A percentile compares a stretch with the other conserved stretches of the same genome.
Conservation (phyloP, 257 asterid species). For the Lantana camara region DNA sequence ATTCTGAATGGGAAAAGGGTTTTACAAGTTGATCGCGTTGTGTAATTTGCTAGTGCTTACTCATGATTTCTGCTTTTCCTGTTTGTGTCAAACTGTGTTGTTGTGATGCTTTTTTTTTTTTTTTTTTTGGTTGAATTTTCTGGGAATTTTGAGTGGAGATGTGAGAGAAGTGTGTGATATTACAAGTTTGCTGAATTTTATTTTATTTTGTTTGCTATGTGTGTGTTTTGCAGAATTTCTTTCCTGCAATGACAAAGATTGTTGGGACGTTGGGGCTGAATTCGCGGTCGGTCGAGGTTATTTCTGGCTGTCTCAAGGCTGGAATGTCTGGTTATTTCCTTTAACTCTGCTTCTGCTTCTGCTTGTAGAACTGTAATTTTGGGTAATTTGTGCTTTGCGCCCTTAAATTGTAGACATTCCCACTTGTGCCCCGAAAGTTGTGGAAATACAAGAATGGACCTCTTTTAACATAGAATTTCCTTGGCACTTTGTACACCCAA, state of each 20-base stretch:
- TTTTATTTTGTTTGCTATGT: too few relatives aligned
- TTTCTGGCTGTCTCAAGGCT: constrained; percentile 77
- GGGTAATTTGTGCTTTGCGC: background rate
- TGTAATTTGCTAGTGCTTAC: too few relatives aligned
- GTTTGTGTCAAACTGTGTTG: too few relatives aligned
- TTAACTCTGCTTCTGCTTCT: background rate
- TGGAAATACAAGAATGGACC: too few relatives aligned
- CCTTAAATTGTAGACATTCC: background rate
- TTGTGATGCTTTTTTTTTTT: too few relatives aligned
- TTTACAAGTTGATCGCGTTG: too few relatives aligned
- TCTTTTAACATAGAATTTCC: too few relatives aligned
- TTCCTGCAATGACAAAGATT: constrained; percentile 92
- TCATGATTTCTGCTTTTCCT: too few relatives aligned
- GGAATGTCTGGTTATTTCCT: constrained; percentile 85
- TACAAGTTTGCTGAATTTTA: background rate
- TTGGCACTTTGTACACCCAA: too few relatives aligned
- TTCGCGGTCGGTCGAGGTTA: constrained; percentile 75
- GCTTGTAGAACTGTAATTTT: background rate
- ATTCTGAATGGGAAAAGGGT: too few relatives aligned
- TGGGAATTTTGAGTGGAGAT: constrained; percentile 13
- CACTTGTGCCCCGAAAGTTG: too few relatives aligned
- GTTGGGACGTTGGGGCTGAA: constrained; percentile 88
- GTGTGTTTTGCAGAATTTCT: constrained; percentile 50
- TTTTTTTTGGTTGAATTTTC: background rate
- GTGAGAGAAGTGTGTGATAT: constrained; percentile 12